phyloP scores from a whole-genome alignment of 2,329 filamentous ascomycete genomes.

The Davidsoniella virescens region DNA sequence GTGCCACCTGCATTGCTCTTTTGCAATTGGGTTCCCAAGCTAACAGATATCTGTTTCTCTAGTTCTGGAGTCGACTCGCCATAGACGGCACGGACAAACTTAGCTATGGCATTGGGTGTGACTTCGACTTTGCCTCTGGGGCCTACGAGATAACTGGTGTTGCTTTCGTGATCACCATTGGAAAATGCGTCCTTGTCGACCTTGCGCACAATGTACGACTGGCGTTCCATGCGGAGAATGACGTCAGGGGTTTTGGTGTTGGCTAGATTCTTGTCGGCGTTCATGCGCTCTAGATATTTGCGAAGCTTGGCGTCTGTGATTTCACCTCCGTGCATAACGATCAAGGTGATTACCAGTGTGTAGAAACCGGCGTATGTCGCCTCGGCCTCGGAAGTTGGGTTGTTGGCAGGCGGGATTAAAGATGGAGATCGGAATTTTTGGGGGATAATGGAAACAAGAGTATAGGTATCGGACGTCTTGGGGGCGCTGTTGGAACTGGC shows the following conservation, averaged over 20 bases:
- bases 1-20: constrained; percentile 14
- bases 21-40: constrained; percentile 34
- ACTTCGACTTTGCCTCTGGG: constrained; percentile 76
- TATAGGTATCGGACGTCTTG: constrained; percentile 53
- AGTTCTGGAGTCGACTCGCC: constrained; percentile 36
- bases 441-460: constrained; percentile 61
- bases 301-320: constrained; percentile 66
- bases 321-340: constrained; percentile 55
- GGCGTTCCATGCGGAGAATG: constrained; percentile 57
- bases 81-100: constrained; percentile 48
- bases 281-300: constrained; percentile 57
- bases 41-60: constrained; percentile 43
- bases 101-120: constrained; percentile 56
- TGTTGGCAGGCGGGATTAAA: constrained; percentile 52
- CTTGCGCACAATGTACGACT: constrained; percentile 67
- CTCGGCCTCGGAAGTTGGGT: constrained; percentile 50
- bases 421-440: constrained; percentile 44
- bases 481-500: constrained; percentile 32
- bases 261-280: constrained; percentile 59
- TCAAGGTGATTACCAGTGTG: constrained; percentile 61
- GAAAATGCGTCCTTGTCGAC: constrained; percentile 41
- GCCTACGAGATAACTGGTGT: constrained; percentile 68
- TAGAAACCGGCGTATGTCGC: constrained; percentile 70
- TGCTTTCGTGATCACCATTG: constrained; percentile 40
- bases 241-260: constrained; percentile 60